Evolutionary conservation across 768 basidiomycete genomes (phyloP).

Genomic region (Russula olivacea): DNA sequence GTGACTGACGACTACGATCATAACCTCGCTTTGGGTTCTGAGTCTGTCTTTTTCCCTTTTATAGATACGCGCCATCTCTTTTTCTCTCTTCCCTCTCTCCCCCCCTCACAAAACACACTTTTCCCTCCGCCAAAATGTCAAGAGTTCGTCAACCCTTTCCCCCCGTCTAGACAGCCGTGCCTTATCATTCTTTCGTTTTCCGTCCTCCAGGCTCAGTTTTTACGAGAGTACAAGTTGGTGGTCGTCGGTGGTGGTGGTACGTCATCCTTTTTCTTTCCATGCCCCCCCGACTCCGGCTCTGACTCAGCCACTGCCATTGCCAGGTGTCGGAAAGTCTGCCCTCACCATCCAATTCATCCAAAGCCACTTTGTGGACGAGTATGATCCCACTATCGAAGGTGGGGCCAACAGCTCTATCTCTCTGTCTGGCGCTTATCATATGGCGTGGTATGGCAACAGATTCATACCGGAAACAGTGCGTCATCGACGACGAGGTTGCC

Average conservation of each 20-base stretch:
- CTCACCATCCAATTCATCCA: constrained; percentile 98
- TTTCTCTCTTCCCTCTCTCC: not conserved
- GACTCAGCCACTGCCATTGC: too few relatives aligned
- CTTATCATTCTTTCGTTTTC: not conserved
- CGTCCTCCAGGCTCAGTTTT: constrained; percentile 77
- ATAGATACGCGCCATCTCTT: not conserved
- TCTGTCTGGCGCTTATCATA: not conserved
- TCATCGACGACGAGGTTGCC: constrained; percentile 98
- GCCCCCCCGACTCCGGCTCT: too few relatives aligned
- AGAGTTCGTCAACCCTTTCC: constrained; percentile 27
- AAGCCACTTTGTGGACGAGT: constrained; percentile 88
- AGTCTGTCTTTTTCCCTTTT: not conserved
- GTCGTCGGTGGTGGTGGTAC: constrained; percentile 96
- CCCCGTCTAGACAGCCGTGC: not conserved
- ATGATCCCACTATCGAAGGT: constrained; percentile 95
- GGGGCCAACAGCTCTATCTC: constrained; percentile 15
- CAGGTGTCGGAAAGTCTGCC: constrained; percentile 80
- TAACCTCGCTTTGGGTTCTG: not conserved
- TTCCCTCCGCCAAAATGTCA: constrained; percentile 29
- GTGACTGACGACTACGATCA: not conserved
- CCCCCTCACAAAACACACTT: not conserved
- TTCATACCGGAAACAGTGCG: constrained; percentile 94
- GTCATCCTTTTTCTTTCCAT: constrained; percentile 25
- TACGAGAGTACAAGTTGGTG: constrained; percentile 97
- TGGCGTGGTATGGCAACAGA: constrained; percentile 42